Percentiles rank a stretch among this genome's conserved stretches.
Evolutionary conservation across 2,329 filamentous ascomycete genomes (phyloP).

Genomic region (Purpureocillium takamizusanense): DNA sequence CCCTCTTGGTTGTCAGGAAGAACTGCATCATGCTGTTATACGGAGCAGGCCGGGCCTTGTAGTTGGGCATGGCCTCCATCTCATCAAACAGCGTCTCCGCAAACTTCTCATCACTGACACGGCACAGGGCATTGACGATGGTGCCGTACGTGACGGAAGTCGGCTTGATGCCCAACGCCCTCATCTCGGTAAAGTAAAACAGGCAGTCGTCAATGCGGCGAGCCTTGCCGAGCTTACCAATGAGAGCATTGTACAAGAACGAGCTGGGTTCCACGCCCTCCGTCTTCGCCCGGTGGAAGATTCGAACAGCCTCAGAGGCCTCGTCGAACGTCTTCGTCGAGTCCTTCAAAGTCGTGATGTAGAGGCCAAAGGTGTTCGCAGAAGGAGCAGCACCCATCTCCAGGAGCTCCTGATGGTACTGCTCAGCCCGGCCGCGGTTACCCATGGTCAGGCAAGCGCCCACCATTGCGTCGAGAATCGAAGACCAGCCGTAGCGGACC

Average conservation of each 20-base stretch:
- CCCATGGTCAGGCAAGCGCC: constrained; percentile 80
- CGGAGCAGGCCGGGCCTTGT: constrained; percentile 92
- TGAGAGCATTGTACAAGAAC: constrained; percentile 96
- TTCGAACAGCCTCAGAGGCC: constrained; percentile 91
- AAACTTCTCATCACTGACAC: constrained; percentile 95
- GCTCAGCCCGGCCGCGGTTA: constrained; percentile 69
- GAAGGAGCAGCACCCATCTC: constrained; percentile 87
- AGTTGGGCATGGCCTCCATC: constrained; percentile 98
- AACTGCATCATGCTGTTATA: constrained; percentile 99
- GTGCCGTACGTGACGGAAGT: constrained; percentile 98
- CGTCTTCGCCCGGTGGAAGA: constrained; percentile 86
- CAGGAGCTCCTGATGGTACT: constrained; percentile 85
- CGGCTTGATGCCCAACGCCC: constrained; percentile 80
- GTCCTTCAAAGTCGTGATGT: constrained; percentile 98
- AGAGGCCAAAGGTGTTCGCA: constrained; percentile 94
- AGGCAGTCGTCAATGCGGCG: constrained; percentile 96
- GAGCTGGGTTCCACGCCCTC: constrained; percentile 95
- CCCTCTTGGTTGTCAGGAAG: constrained; percentile 94
- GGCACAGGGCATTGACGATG: constrained; percentile 93
- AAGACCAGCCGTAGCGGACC: constrained; percentile 92
- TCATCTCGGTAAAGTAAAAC: constrained; percentile 98
- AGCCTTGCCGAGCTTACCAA: constrained; percentile 96
- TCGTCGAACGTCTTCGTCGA: constrained; percentile 97
- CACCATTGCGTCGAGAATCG: constrained; percentile 93
- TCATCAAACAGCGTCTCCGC: constrained; percentile 97